Evolutionary conservation across 78 protist species (phyloP).

Genomic region (Acrasis kona): DNA sequence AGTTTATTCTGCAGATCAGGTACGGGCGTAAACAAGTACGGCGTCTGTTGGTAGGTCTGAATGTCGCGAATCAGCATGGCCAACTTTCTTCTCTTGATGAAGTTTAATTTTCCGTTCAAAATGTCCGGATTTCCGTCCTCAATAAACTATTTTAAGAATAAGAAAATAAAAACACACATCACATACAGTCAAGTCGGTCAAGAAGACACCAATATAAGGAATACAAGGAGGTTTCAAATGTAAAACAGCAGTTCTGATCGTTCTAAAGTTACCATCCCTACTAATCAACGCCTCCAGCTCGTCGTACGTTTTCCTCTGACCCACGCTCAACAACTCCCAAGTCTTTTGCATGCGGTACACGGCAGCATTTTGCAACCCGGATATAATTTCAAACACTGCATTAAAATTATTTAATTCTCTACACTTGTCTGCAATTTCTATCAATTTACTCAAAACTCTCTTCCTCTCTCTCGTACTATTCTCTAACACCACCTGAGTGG

Average conservation of each 20-base stretch:
- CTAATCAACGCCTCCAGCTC: conserved; percentile 15
- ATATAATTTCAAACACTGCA: conserved; percentile 51
- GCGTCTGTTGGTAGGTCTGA: conserved; percentile 18
- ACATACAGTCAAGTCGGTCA: conserved; percentile 6
- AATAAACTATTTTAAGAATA: conserved; percentile 7
- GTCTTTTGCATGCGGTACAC: conserved; percentile 54
- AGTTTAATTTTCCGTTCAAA: background rate
- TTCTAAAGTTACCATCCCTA: background rate
- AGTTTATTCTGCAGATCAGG: background rate
- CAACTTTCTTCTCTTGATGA: conserved; percentile 7
- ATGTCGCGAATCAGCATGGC: conserved; percentile 15
- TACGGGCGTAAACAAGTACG: background rate
- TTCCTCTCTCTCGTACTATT: conserved; percentile 1
- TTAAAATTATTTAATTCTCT: conserved; percentile 56
- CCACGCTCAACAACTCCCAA: conserved; percentile 37
- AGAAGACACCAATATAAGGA: conserved; percentile 17
- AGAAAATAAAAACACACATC: background rate
- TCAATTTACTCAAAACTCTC: conserved; percentile 5
- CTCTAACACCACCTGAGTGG: background rate
- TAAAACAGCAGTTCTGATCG: background rate
- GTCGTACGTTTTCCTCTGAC: background rate
- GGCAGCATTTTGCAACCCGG: conserved; percentile 55
- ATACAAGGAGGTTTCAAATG: conserved; percentile 8
- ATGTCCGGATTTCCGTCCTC: conserved; percentile 13
- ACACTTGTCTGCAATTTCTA: conserved; percentile 30